Evolutionary conservation across 2,329 filamentous ascomycete genomes (phyloP), one percentile per base, ranked within the genome.

Genomic region (Nothophoma quercina): DNA sequence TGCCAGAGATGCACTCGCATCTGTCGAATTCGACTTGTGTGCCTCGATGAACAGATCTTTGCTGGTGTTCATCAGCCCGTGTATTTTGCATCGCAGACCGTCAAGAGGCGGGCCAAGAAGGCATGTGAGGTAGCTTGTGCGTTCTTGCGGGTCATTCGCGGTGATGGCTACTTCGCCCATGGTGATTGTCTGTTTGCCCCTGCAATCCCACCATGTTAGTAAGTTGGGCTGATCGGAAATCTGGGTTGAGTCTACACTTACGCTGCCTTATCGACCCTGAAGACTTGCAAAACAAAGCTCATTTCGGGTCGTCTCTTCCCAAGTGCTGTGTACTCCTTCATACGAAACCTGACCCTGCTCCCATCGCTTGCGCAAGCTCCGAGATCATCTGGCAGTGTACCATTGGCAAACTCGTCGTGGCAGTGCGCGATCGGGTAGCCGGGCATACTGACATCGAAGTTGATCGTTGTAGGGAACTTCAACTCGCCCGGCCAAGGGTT

Each of bases 381-480:
- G 1, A 30, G 3, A 9, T 26, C 29, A 3, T 38, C 39, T 2
- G 57, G 59, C 1, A 65, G 38, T 13, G 60, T 62, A 4, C 58
- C 53, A 9, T 63, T 62, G 0, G 32, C 15, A 33, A 55, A 68
- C 3, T 21, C 40, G 10, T 32, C 46, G 21, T 47, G 39, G 49
- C 66, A 64, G 16, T 45, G 55, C 7, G 21, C 26, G 23, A 9
- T 46, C n/a, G 33, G 30, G 36, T 46, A 22, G 5, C 52, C 23
- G 3, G 58, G 51, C 26, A 65, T 23, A 15, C 58, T 7, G 12
- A 70, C 26, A 16, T 55, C 58, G 32, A 71, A 70, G 40, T 54
- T 46, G 33, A 71, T 59, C 9, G 63, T 64, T 6, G 55, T 61
- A 30, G 62, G 41, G 58, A 66, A 72, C 8, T 46, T 38, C 7